phyloP scores from a whole-genome alignment of 306 rosid genomes.

The Ormosia emarginata region DNA sequence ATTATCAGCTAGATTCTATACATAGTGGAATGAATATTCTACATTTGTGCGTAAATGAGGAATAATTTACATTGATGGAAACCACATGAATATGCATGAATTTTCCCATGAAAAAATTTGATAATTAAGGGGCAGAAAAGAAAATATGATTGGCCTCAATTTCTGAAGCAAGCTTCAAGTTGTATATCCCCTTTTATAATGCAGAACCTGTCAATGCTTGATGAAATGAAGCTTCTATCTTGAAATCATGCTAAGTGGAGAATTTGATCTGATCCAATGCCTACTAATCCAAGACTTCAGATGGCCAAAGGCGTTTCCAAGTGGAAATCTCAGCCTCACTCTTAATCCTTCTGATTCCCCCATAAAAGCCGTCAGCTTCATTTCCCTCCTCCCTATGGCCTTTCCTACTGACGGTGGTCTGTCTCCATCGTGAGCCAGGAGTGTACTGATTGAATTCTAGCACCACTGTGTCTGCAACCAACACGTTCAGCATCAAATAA shows the following conservation, averaged over 20 bases:
- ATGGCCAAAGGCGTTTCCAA: conserved; percentile 85
- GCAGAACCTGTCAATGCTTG: conserved; percentile 12
- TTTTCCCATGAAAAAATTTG: conserved; percentile 22
- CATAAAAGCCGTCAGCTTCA: conserved; percentile 87
- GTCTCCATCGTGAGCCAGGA: conserved; percentile 80
- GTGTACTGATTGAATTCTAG: conserved; percentile 92
- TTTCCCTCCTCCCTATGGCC: conserved; percentile 83
- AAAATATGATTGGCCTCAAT: conserved; percentile 21
- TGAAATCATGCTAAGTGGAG: conserved; percentile 4
- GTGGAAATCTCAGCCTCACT: conserved; percentile 45
- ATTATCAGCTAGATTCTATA: conserved; percentile 32
- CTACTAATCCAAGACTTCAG: conserved; percentile 60
- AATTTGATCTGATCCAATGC: conserved; percentile 5
- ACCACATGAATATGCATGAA: conserved; percentile 29
- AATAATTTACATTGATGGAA: conserved; percentile 42
- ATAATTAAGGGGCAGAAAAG: conserved; percentile 3
- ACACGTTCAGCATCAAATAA: conserved; percentile 19
- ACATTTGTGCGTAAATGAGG: conserved; percentile 28
- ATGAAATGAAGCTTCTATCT: conserved; percentile 16
- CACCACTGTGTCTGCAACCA: conserved; percentile 65
- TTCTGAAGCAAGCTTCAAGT: conserved; percentile 13
- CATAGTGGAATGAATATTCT: conserved; percentile 39
- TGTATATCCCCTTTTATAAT: conserved; percentile 4
- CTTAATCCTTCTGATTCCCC: conserved; percentile 79
- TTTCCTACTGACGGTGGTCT: conserved; percentile 48